Base-by-base conservation (phyloP, 1,284 basidiomycete species). In the Cyathus olla region DNA sequence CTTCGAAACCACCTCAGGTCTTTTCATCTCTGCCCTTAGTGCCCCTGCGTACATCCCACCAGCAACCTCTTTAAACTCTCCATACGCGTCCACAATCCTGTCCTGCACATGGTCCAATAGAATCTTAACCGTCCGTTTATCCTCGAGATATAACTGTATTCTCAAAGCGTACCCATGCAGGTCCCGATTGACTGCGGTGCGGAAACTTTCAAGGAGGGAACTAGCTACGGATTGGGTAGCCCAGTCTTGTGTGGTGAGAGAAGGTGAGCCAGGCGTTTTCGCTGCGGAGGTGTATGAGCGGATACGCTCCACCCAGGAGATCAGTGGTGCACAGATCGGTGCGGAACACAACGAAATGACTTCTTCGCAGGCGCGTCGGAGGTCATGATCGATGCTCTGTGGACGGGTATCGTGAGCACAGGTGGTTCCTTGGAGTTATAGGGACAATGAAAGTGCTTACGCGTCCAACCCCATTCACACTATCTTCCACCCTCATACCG, bases 361-460 rank as follows among this genome's bases (percentile, higher is more conserved):
- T 40, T 89, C 87, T 78, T 96, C 95, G 78, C 95, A 97, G 0
- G 90, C 90, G 28, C 83, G 83, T 71, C 94, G 93, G 47, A 97
- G 86, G 50, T 93, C 92, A 56, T 90, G 85, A 75, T 97, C 96
- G 61, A 97, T 91, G 61, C 91, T 91, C 91, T 95, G 71, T 37
- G 17, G 49, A 51, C 22, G 31, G 37, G 3, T 15, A 44, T 37
- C 9, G 39, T 6, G 22, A 26, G 53, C n/a, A 40, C 28, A n/a
- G 19, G 5, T 37, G 46, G 31, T 2, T n/a, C 17, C 28, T 19
- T 22, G 48, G 57, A 35, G 39, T 39, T 47, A 55, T 48, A 58
- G 24, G 28, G 40, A 26, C 47, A 49, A 60, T 28, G 54, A 49
- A 56, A 44, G 15, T 22, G 76, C 87, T 63, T 71, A 94, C 93